These are phyloP conservation scores for Fusarium nanum DNA, from an alignment of 2,329 filamentous ascomycete species.

Conservation along the genomic window DNA sequence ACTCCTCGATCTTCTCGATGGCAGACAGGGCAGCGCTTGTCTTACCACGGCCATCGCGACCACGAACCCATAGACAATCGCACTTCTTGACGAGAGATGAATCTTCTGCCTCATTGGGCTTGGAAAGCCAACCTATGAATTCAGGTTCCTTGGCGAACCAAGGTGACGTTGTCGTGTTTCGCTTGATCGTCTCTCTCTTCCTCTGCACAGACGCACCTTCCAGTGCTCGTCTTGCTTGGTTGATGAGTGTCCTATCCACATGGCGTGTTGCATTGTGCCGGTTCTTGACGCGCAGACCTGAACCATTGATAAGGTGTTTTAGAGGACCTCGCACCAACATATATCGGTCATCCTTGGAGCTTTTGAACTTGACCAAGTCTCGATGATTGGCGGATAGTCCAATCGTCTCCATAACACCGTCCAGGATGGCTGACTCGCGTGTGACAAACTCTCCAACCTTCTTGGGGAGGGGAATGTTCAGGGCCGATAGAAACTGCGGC, in stretches of 20 bases:
- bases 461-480: slow-evolving; percentile 46
- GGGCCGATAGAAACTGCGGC: slow-evolving; percentile 41
- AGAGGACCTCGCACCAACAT: slow-evolving; percentile 53
- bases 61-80: slow-evolving; percentile 55
- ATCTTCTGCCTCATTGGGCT: slow-evolving; percentile 14
- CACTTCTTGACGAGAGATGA: slow-evolving; percentile 13
- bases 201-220: slow-evolving; percentile 51
- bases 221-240: slow-evolving; percentile 48
- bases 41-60: slow-evolving; percentile 57
- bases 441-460: slow-evolving; percentile 55
- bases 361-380: slow-evolving; percentile 57
- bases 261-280: slow-evolving; percentile 53
- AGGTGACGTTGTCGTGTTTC: slow-evolving; percentile 50
- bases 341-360: slow-evolving; percentile 54
- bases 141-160: slow-evolving; percentile 55
- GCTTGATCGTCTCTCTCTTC: slow-evolving; percentile 49
- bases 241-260: slow-evolving; percentile 51
- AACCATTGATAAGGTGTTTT: slow-evolving; percentile 53
- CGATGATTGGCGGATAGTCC: slow-evolving; percentile 54
- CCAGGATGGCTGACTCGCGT: slow-evolving; percentile 54
- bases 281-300: slow-evolving; percentile 51
- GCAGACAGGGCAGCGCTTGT: slow-evolving; percentile 55
- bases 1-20: slow-evolving; percentile 51
- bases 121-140: slow-evolving; percentile 52
- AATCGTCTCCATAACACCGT: slow-evolving; percentile 49